A percentile compares a stretch with the other conserved stretches of the same genome.
Evolutionary conservation across 805 yeast species (phyloP).

Genomic region (Trichomonascus vanleenenianus): DNA sequence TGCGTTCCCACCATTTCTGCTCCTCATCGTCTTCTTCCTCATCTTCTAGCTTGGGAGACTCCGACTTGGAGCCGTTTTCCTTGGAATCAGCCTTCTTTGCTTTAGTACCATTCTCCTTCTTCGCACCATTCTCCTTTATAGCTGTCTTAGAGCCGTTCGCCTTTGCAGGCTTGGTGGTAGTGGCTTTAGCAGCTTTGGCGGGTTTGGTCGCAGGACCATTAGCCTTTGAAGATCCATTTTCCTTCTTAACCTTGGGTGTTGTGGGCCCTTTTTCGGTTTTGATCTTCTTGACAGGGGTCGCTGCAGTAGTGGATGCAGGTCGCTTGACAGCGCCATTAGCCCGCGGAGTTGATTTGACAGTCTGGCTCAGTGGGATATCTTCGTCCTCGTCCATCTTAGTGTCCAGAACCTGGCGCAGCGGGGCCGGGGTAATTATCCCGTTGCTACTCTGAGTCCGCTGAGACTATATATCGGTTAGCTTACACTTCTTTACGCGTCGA

Average conservation of each 20-base stretch:
- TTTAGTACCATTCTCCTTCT: slow-evolving; percentile 4
- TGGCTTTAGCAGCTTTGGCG: not conserved
- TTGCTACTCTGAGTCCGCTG: slow-evolving; percentile 1
- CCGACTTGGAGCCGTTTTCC: slow-evolving; percentile 7
- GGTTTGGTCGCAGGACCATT: slow-evolving; percentile 3
- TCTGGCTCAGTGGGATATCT: slow-evolving; percentile 3
- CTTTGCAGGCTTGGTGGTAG: slow-evolving; percentile 4
- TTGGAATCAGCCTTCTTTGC: slow-evolving; percentile 6
- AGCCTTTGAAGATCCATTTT: not conserved
- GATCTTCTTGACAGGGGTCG: slow-evolving; percentile 3
- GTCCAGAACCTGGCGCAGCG: not conserved
- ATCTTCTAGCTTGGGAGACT: slow-evolving; percentile 7
- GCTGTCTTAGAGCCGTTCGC: slow-evolving; percentile 2
- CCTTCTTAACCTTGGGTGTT: slow-evolving; percentile 2
- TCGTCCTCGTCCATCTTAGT: slow-evolving; percentile 1
- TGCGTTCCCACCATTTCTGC: slow-evolving; percentile 77
- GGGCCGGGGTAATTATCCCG: not conserved
- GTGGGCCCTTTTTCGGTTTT: slow-evolving; percentile 11
- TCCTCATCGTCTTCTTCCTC: slow-evolving; percentile 37
- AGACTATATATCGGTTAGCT: not conserved
- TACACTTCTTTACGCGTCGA: no score
- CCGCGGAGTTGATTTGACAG: not conserved
- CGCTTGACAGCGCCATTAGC: not conserved
- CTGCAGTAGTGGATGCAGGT: slow-evolving; percentile 1
- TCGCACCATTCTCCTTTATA: not conserved